Percentiles rank a stretch among this genome's conserved stretches.
These are phyloP conservation scores for Coemansia sp. DNA, from an alignment of 192 early-diverging fungal species.

Conservation along the genomic window DNA sequence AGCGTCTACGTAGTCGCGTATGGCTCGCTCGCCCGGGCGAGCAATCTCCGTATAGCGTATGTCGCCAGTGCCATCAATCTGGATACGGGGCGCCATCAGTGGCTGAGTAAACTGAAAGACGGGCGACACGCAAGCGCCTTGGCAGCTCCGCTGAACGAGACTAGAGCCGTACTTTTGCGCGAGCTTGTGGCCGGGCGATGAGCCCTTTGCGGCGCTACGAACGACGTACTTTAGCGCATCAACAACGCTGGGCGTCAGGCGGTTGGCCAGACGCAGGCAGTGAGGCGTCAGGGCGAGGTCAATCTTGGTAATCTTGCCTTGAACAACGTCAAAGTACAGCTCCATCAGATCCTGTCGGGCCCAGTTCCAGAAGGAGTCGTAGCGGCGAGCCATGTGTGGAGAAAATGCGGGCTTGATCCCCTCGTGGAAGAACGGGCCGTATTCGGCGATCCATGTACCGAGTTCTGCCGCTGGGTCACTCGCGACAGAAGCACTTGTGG, in stretches of 20 bases:
- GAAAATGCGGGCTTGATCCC: conserved; percentile 86
- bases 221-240: conserved; percentile 65
- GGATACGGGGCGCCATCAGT: conserved; percentile 73
- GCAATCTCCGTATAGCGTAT: conserved; percentile 77
- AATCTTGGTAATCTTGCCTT: conserved; percentile 73
- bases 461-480: conserved; percentile 67
- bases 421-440: conserved; percentile 86
- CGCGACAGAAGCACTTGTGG: conserved; percentile 59
- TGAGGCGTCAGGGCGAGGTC: conserved; percentile 77
- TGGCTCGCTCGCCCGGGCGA: conserved; percentile 77
- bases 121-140: conserved; percentile 47
- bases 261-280: conserved; percentile 88
- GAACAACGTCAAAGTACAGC: conserved; percentile 95
- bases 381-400: conserved; percentile 80
- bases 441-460: conserved; percentile 77
- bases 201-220: conserved; percentile 81
- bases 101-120: conserved; percentile 65
- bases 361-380: conserved; percentile 99
- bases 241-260: conserved; percentile 32
- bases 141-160: conserved; percentile 38
- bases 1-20: conserved; percentile 90
- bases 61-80: conserved; percentile 72
- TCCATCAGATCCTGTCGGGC: conserved; percentile 59
- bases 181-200: conserved; percentile 70
- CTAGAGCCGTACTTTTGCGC: conserved; percentile 83